Base-by-base conservation (phyloP, 1,139 yeast species). In the Meyerozyma athensensis region DNA sequence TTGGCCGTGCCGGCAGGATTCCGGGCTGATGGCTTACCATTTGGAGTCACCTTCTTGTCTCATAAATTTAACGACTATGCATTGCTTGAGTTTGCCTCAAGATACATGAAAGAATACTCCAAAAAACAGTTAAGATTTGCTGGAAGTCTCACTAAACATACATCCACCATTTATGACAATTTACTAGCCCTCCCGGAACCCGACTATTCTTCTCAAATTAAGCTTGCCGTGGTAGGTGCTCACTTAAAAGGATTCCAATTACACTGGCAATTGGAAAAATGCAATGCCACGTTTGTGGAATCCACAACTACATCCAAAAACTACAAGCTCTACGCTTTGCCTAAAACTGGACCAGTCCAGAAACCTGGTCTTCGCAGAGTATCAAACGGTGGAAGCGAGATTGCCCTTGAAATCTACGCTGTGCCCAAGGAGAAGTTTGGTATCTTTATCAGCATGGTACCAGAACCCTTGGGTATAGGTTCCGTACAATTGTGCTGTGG, bases 151-250 rank as follows among this genome's bases (percentile, higher is more conserved):
- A 70, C 75, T 14, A 57, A 68, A 33, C 63, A 64, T 35, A 53
- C 61, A 3, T 53, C 65, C 13, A 52, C 61, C 4, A 43, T 61
- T 20, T 60, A 56, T 13, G 71, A 68, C 42, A 64, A 59, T 42
- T 50, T 63, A 33, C 44, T 54, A 21, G 45, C 72, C 4, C 65
- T 85, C 39, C 68, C 71, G 3, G 39, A 43, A 9, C 54, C 56
- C 21, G 50, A 53, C 39, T 48, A 53, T 10, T 46, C 49, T 3
- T 43, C 54, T 39, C 59, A 59, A 33, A 54, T 70, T 30, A 75
- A 81, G 44, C 67, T 90, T 44, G 97, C 97, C 1, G 98, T 90
- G 24, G 97, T 92, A 35, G 98, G 98, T 40, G 97, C 97, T 36
- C 98, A 92, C 56, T 71, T 92, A 46, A 71, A 79, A 43, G 97